A percentile compares a stretch with the other conserved stretches of the same genome.
Conservation (phyloP, 345 rosid genomes). For the Brassica rapa region DNA sequence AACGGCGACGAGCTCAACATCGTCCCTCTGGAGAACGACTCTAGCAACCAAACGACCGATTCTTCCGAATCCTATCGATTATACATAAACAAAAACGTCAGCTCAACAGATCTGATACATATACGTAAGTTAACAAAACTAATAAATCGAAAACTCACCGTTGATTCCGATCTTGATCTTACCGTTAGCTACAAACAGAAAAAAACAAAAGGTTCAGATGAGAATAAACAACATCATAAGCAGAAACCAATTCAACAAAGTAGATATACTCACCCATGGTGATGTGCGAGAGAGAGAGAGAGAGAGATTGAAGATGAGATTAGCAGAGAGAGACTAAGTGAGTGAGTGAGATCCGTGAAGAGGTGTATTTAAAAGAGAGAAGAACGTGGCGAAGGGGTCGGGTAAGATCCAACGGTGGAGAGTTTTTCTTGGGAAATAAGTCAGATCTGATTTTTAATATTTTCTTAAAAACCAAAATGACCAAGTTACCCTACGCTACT, state of each 20-base stretch:
- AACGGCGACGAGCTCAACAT: conserved; percentile 86
- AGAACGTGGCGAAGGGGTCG: conserved; percentile 38
- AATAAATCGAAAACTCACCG: conserved; percentile 46
- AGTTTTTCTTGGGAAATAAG: conserved; percentile 32
- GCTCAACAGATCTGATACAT: conserved; percentile 4
- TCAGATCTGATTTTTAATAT: conserved; percentile 37
- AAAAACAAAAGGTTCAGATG: conserved; percentile 1
- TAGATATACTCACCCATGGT: conserved; percentile 29
- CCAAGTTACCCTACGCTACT: not conserved
- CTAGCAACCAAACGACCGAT: conserved; percentile 91
- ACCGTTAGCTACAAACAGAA: conserved; percentile 46
- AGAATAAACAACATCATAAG: not conserved
- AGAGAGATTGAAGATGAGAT: conserved; percentile 19
- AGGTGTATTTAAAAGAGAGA: conserved; percentile 28
- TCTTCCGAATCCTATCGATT: conserved; percentile 71
- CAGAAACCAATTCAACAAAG: not conserved
- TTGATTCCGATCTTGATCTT: conserved; percentile 92
- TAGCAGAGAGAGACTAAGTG: not conserved
- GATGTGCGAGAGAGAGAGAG: not conserved
- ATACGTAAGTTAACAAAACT: not conserved
- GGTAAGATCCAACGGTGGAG: conserved; percentile 32
- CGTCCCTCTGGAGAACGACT: conserved; percentile 77
- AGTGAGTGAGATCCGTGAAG: conserved; percentile 15
- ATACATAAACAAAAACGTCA: conserved; percentile 9
- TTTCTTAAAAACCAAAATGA: not conserved